Evolutionary conservation across 768 basidiomycete genomes (phyloP), one percentile per base, ranked within the genome.

Genomic region (Suillus hirtellus): DNA sequence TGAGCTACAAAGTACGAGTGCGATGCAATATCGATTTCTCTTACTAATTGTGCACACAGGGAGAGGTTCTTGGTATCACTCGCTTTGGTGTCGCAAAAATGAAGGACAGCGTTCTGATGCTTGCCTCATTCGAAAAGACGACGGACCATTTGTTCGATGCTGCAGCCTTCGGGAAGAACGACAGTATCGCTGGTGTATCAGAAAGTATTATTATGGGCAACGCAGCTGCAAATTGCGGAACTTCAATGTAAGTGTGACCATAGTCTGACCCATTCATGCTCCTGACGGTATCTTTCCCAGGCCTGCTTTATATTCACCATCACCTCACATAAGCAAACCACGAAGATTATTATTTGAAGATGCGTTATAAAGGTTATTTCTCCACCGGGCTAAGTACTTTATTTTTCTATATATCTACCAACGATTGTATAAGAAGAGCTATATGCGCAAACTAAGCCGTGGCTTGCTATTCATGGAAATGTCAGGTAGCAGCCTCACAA

Each of bases 171-270:
- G 94, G 95, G 12, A 99, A 99, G 77, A 94, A 88, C 58, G 97
- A 99, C 71, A 86, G 85, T 62, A 97, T 99, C 60, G 89, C 93
- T 37, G 97, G 97, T 59, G 96, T 99, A 7, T 99, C 97, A 21
- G 97, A 99, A 76, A 98, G 96, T 73, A 99, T 99, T 73, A 99
- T 99, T 76, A 96, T 99, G 95, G 96, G 96, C 38, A 97, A 96
- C 70, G 89, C 96, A 43, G 95, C 96, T 1, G 90, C 94, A 6
- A 91, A 88, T 70, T 96, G 95, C 70, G 96, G 96, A 34, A 98
- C 96, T 10, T 96, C 95, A 0, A 89, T 98, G 95, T 96, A 72
- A 65, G 86, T 76, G 31, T 15, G 55, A 53, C 49, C n/a, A n/a
- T 27, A 52, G 43, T 63, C 24, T 17, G 15, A 44, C 50, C 58